Evolutionary conservation across 2,329 filamentous ascomycete species (phyloP), one percentile per base, ranked within the genome.

Genomic region (Balansia obtecta): DNA sequence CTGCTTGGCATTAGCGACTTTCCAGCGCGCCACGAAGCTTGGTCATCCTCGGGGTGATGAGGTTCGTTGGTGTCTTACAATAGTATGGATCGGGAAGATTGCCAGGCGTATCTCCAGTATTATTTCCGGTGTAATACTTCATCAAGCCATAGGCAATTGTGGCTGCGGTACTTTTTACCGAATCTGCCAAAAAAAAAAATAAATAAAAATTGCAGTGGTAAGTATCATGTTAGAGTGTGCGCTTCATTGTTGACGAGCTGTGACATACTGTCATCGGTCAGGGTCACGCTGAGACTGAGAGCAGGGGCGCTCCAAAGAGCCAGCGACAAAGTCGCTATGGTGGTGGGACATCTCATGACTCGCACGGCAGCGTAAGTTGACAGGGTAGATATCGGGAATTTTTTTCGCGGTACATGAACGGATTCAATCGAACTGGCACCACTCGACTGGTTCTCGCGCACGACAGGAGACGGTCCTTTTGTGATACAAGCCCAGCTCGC

Each of bases 31-130:
- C 2, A 15, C 40, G 16, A 22, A 4, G 22, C 32, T 33, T 11
- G 41, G 33, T 7, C 2, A 43, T 13, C 3, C 3, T 41, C 27
- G 15, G 69, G 70, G 27, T 64, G 60, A 16, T 64, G 66, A 66
- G 71, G 13, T 37, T 22, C 16, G 4, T 13, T 27, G 45, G 45
- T 4, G 16, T 41, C 51, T 53, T 66, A 68, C 84, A 88, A 63
- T 82, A 86, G 58, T 83, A 84, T 15, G 76, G 77, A 48, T 72
- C 69, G 13, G 77, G 77, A 44, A 81, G 61, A 62, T 80, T 80
- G 30, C 77, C 77, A 2, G 78, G 73, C 0, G 68, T 68, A 55
- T 80, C 77, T 51, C 77, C 77, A 0, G 77, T 79, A 57, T 77
- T 74, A 63, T 80, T 80, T 51, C 77, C 77, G 0, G 71, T 73